Percentiles rank a stretch among this genome's conserved stretches.
Conservation (phyloP, 148 eudicot species). For the Spergularia marina region DNA sequence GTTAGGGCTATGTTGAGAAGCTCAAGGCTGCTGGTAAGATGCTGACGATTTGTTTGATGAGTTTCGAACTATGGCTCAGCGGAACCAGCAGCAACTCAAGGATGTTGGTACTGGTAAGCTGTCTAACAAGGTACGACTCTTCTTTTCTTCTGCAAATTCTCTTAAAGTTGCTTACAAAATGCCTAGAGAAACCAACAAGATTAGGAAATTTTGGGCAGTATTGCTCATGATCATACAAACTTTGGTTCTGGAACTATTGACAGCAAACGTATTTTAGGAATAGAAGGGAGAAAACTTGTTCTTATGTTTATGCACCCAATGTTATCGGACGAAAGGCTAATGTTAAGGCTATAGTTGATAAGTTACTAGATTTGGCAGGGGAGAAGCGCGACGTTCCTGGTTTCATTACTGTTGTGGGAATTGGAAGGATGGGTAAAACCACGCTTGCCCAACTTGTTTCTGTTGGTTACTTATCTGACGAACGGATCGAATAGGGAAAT, state of each 20-base stretch:
- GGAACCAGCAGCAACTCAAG: not conserved
- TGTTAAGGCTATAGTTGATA: not conserved
- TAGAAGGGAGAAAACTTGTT: not conserved
- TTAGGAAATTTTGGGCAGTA: not conserved
- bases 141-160: not conserved
- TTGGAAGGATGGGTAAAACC: conserved; percentile 21
- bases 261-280: not conserved
- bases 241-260: not conserved
- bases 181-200: not conserved
- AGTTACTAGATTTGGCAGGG: not conserved
- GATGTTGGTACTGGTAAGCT: not conserved
- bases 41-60: conserved; percentile 23
- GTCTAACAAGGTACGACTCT: not conserved
- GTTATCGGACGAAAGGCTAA: conserved; percentile 16
- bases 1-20: conserved; percentile 7
- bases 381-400: not conserved
- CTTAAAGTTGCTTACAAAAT: not conserved
- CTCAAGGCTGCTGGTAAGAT: conserved; percentile 16
- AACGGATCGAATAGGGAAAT: too few relatives aligned
- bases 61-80: conserved; percentile 1
- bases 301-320: not conserved
- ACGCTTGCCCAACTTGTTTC: too few relatives aligned
- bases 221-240: not conserved
- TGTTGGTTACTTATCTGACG: too few relatives aligned
- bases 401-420: conserved; percentile 19